phyloP scores from a whole-genome alignment of 306 rosid species.

The Quercus glauca region DNA sequence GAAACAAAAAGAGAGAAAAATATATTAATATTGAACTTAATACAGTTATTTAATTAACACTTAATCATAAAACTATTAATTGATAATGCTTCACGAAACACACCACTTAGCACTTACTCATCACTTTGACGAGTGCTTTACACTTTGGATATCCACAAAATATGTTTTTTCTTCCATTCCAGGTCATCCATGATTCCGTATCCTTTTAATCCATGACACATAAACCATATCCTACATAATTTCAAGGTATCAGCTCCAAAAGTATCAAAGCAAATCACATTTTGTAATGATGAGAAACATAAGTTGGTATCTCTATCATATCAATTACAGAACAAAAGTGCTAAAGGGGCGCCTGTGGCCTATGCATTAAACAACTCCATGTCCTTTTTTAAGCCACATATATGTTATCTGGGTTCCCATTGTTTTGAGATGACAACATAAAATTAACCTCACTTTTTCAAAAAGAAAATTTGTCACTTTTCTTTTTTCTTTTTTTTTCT shows the following conservation, averaged over 20 bases:
- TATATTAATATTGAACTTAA: neutral
- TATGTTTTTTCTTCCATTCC: neutral
- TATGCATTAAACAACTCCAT: neutral
- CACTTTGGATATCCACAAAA: slow-evolving; percentile 22
- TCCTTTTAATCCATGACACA: neutral
- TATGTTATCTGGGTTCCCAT: too few relatives aligned
- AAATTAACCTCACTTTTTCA: too few relatives aligned
- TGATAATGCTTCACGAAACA: slow-evolving; percentile 6
- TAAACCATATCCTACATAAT: too few relatives aligned
- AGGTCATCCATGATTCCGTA: neutral
- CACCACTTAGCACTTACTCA: neutral
- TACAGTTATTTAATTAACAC: neutral
- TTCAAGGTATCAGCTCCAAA: too few relatives aligned
- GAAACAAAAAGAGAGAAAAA: neutral
- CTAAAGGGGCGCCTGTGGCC: neutral
- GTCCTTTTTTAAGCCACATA: neutral
- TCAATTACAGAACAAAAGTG: neutral
- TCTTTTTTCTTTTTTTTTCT: neutral
- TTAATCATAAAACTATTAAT: neutral
- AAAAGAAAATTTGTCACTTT: too few relatives aligned
- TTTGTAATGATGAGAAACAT: too few relatives aligned
- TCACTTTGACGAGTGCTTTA: slow-evolving; percentile 7
- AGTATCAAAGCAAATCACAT: too few relatives aligned
- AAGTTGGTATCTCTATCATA: neutral
- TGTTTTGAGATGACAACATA: too few relatives aligned